These are phyloP conservation scores for Neoboletus brunneissimus DNA, from an alignment of 768 basidiomycete genomes.

Conservation along the genomic window DNA sequence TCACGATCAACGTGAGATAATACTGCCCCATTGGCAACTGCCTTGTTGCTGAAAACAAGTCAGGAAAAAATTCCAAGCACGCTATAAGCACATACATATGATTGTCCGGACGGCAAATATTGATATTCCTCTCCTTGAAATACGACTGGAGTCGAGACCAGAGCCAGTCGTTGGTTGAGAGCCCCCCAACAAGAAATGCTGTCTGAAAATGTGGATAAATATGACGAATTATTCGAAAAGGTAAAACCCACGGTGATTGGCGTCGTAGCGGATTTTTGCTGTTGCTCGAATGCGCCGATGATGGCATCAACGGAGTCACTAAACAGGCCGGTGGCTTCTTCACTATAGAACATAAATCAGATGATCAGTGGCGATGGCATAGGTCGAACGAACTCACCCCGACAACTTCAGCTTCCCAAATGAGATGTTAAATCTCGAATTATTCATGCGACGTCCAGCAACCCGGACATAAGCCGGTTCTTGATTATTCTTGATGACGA, in stretches of 20 bases:
- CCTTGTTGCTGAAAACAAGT: conserved; percentile 3
- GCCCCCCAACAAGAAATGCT: conserved; percentile 15
- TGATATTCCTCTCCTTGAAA: background rate
- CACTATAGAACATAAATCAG: background rate
- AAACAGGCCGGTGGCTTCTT: conserved; percentile 12
- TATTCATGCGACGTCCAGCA: background rate
- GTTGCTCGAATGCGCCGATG: conserved; percentile 12
- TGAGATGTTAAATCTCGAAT: background rate
- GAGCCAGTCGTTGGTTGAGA: conserved; percentile 10
- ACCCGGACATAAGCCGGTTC: conserved; percentile 12
- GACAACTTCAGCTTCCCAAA: conserved; percentile 12
- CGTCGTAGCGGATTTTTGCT: background rate
- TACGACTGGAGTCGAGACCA: conserved; percentile 11
- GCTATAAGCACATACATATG: conserved; percentile 2
- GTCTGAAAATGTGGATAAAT: background rate
- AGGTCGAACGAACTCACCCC: conserved; percentile 8
- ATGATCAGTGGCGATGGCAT: too few species aligned
- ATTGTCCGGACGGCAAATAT: conserved; percentile 3
- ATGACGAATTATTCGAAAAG: background rate
- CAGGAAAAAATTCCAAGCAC: background rate
- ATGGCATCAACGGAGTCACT: conserved; percentile 5
- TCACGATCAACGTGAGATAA: conserved; percentile 4
- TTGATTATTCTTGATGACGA: conserved; percentile 3
- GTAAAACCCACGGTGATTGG: conserved; percentile 1
- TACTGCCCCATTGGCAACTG: conserved; percentile 8